Evolutionary conservation across 148 eudicot species (phyloP).

Genomic region (Euryodendron excelsum): DNA sequence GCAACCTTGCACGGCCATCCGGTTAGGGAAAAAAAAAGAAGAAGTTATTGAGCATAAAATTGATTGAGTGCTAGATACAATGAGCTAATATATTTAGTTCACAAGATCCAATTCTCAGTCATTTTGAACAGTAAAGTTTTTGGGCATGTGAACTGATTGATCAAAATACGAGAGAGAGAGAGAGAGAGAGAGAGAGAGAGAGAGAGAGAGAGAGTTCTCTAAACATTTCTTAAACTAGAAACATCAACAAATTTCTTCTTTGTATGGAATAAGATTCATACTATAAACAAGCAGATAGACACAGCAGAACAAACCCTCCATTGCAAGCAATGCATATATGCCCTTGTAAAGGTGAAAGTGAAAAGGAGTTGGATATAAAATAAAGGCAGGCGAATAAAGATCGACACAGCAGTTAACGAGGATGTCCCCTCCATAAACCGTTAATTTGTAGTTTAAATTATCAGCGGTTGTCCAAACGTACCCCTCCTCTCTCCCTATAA

Average conservation of each 20-base stretch:
- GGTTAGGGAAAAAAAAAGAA: no score
- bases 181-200: not conserved
- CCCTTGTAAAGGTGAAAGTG: slow-evolving; percentile 17
- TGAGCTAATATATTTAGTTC: no score
- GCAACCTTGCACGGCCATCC: no score
- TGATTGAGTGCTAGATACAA: no score
- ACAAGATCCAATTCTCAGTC: not conserved
- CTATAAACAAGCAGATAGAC: not conserved
- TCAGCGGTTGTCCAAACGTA: no score
- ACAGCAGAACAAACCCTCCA: slow-evolving; percentile 14
- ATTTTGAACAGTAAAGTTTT: no score
- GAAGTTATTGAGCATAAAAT: no score
- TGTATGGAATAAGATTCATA: not conserved
- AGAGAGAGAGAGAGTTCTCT: not conserved
- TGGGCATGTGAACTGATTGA: no score
- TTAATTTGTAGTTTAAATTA: not conserved
- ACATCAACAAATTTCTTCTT: not conserved
- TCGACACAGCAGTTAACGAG: slow-evolving; percentile 13
- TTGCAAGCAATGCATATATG: not conserved
- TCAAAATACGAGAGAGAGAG: not conserved
- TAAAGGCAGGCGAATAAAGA: not conserved
- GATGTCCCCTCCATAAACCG: not conserved
- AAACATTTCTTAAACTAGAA: not conserved
- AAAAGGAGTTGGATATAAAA: not conserved
- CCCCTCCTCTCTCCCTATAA: no score